Evolutionary conservation across 1,139 yeast species (phyloP).

Genomic region (Yamadazyma triangularis): DNA sequence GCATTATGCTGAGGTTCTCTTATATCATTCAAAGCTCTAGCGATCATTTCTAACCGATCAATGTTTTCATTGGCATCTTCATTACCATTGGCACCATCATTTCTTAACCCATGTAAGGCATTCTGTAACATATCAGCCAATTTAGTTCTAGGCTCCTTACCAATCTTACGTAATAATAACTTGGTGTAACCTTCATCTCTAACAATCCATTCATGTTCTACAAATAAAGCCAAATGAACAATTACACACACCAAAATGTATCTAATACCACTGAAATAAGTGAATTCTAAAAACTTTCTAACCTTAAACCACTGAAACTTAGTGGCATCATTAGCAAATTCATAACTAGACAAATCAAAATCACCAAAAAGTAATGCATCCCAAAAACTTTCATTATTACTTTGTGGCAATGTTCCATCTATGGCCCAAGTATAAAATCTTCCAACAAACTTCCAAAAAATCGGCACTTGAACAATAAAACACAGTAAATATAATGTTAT

Average conservation of each 20-base stretch:
- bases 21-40: conserved; percentile 28
- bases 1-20: conserved; percentile 16
- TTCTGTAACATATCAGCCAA: conserved; percentile 36
- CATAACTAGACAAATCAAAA: conserved; percentile 2
- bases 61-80: conserved; percentile 19
- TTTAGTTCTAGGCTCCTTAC: conserved; percentile 48
- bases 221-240: conserved; percentile 45
- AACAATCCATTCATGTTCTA: conserved; percentile 69
- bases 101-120: conserved; percentile 24
- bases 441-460: conserved; percentile 51
- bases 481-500: conserved; percentile 34
- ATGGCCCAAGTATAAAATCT: conserved; percentile 51
- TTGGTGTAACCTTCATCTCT: conserved; percentile 63
- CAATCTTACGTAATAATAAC: conserved; percentile 51
- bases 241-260: conserved; percentile 34
- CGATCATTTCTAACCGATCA: conserved; percentile 25
- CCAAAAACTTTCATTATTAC: conserved; percentile 25
- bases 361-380: conserved; percentile 51
- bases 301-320: conserved; percentile 10
- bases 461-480: conserved; percentile 50
- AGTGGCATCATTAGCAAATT: conserved; percentile 3
- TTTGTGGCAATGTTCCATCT: conserved; percentile 46
- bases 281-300: conserved; percentile 24
- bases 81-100: conserved; percentile 20
- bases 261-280: conserved; percentile 39